Conservation (phyloP, 257 asterid species). For the Nicotiana knightiana region DNA sequence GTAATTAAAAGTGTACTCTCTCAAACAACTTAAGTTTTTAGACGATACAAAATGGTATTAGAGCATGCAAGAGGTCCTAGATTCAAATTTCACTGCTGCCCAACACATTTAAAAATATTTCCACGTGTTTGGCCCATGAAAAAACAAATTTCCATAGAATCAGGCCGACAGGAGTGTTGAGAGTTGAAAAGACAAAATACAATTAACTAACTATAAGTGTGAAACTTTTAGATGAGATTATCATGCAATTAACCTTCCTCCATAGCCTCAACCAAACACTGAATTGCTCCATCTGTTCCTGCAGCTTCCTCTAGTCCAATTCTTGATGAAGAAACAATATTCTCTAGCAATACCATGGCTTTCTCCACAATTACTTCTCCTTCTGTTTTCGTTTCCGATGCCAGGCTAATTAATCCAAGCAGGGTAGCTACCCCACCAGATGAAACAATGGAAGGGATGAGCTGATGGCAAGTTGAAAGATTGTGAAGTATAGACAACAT, state of each 20-base stretch:
- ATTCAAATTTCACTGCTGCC: neutral
- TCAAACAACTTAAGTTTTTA: neutral
- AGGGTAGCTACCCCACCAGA: slow-evolving; percentile 38
- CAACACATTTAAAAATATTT: neutral
- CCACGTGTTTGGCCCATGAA: neutral
- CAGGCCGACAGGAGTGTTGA: neutral
- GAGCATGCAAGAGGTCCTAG: neutral
- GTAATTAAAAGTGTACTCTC: neutral
- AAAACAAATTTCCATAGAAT: neutral
- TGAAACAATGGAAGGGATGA: slow-evolving; percentile 33
- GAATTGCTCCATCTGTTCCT: slow-evolving; percentile 37
- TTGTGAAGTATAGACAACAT: slow-evolving; percentile 57
- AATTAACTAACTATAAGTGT: neutral
- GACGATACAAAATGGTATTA: neutral
- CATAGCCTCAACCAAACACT: slow-evolving; percentile 59
- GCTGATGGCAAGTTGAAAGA: slow-evolving; percentile 50
- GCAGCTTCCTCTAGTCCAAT: slow-evolving; percentile 51
- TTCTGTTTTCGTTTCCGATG: slow-evolving; percentile 41
- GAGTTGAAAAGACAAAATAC: neutral
- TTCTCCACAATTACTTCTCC: slow-evolving; percentile 39
- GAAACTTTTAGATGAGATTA: neutral
- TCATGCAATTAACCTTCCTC: slow-evolving; percentile 51
- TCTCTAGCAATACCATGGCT: slow-evolving; percentile 47
- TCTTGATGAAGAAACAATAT: slow-evolving; percentile 46
- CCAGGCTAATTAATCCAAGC: slow-evolving; percentile 26